phyloP scores from a whole-genome alignment of 108 stramenopile species.

The Cyclotella sp. region DNA sequence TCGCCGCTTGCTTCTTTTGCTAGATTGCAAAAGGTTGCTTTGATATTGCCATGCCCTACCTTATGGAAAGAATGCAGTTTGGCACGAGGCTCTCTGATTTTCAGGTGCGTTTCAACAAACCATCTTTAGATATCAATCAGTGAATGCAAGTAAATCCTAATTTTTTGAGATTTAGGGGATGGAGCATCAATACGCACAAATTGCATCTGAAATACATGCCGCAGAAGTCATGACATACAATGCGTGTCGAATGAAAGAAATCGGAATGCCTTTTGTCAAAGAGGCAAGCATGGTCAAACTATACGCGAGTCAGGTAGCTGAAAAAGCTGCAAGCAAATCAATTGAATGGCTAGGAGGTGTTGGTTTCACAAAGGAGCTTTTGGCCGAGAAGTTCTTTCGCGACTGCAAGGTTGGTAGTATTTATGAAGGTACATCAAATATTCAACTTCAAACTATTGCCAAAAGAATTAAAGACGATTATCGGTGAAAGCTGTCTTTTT shows the following conservation, averaged over 20 bases:
- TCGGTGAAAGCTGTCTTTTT: neutral
- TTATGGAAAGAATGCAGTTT: constrained; percentile 93
- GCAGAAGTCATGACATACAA: constrained; percentile 93
- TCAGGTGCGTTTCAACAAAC: constrained; percentile 50
- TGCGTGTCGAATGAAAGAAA: constrained; percentile 91
- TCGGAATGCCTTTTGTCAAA: constrained; percentile 89
- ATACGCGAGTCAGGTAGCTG: constrained; percentile 90
- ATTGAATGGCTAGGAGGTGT: constrained; percentile 96
- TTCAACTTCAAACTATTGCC: constrained; percentile 86
- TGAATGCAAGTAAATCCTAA: too few relatives aligned
- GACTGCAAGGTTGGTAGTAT: constrained; percentile 97
- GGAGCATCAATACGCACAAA: constrained; percentile 96
- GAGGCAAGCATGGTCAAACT: constrained; percentile 97
- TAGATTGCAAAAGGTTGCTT: constrained; percentile 93
- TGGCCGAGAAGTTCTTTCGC: constrained; percentile 95
- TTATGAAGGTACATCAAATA: constrained; percentile 89
- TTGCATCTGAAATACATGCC: constrained; percentile 93
- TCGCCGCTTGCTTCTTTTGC: neutral
- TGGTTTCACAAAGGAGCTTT: constrained; percentile 90
- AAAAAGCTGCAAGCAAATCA: constrained; percentile 79
- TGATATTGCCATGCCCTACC: constrained; percentile 89
- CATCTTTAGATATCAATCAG: too few relatives aligned
- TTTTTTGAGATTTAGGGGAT: constrained; percentile 61
- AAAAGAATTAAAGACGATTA: constrained; percentile 70
- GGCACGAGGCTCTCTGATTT: constrained; percentile 88